A percentile compares a stretch with the other conserved stretches of the same genome.
Conservation (phyloP, 2,329 filamentous ascomycete genomes). For the Penicillium sp. region DNA sequence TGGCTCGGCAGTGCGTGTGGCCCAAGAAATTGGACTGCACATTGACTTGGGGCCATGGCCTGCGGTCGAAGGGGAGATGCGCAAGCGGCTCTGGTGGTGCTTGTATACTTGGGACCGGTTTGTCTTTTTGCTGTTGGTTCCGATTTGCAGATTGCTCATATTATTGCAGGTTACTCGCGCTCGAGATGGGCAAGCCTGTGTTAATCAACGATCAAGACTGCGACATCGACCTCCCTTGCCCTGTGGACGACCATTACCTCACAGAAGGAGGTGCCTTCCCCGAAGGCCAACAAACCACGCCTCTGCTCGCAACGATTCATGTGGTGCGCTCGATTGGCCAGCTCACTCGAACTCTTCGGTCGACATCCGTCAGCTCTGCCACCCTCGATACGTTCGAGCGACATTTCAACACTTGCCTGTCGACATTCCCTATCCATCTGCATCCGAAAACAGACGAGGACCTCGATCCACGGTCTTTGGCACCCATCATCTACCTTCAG, state of each 20-base stretch:
- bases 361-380: slow-evolving; percentile 62
- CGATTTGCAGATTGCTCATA: slow-evolving; percentile 7
- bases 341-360: slow-evolving; percentile 66
- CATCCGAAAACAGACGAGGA: slow-evolving; percentile 64
- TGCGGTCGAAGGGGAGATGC: slow-evolving; percentile 77
- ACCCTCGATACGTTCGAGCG: slow-evolving; percentile 76
- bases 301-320: slow-evolving; percentile 74
- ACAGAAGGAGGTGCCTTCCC: slow-evolving; percentile 49
- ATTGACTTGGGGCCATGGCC: slow-evolving; percentile 70
- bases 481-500: slow-evolving; percentile 74
- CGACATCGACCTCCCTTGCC: slow-evolving; percentile 74
- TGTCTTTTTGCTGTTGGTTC: slow-evolving; percentile 19
- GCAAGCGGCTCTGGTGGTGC: slow-evolving; percentile 87
- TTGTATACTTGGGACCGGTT: slow-evolving; percentile 85
- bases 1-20: slow-evolving; percentile 71
- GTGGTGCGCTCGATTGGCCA: slow-evolving; percentile 75
- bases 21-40: slow-evolving; percentile 81
- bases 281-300: slow-evolving; percentile 59
- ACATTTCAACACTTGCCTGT: slow-evolving; percentile 73
- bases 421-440: slow-evolving; percentile 71
- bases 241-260: slow-evolving; percentile 70
- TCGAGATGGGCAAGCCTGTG: slow-evolving; percentile 77
- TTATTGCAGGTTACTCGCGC: slow-evolving; percentile 60
- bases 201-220: slow-evolving; percentile 86
- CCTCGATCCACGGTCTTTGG: slow-evolving; percentile 70